Evolutionary conservation across 1,284 basidiomycete genomes (phyloP), one percentile per base, ranked within the genome.

Genomic region (Cryptococcus sp.): DNA sequence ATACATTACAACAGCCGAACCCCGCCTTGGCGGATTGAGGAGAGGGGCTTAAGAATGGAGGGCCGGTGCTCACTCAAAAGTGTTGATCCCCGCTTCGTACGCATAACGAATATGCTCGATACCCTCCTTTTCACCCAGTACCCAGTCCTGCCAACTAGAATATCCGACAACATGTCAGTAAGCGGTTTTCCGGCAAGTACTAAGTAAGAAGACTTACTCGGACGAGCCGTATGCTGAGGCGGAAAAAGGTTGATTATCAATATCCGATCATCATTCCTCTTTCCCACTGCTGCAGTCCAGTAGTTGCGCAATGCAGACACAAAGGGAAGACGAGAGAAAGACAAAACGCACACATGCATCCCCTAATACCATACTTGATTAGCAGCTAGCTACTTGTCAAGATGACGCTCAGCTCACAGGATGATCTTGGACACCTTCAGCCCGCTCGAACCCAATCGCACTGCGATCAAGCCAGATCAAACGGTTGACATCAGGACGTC

Each of bases 81-180:
- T 68, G 56, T 72, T 74, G 67, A 74, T 69, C 15, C 72, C 72
- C 5, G 56, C 57, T 43, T 63, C 65, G 57, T 69, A 76, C 29
- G 74, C 74, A 51, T 63, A 59, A 52, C 72, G 68, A 59, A 76
- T 70, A 52, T 76, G 72, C 57, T 73, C 61, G 49, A 77, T 68
- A n/a, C 66, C 66, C 34, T 63, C 62, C 45, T 68, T 56, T 54
- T 77, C 74, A 40, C 61, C 68, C 2, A 75, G 63, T n/a, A 74
- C 63, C 74, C 75, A 77, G 11, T 61, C 57, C 54, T 62, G 60
- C 57, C 52, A 56, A 6, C 46, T 48, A 25, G 17, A 22, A 23
- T 40, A 22, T 22, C 29, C 3, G 8, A n/a, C n/a, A n/a, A n/a
- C n/a, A n/a, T n/a, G n/a, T n/a, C n/a, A n/a, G n/a, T n/a, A n/a